A percentile compares a stretch with the other conserved stretches of the same genome.
phyloP scores from a whole-genome alignment of 176 grass and related monocot genomes.

The Urochloa ruziziensis region DNA sequence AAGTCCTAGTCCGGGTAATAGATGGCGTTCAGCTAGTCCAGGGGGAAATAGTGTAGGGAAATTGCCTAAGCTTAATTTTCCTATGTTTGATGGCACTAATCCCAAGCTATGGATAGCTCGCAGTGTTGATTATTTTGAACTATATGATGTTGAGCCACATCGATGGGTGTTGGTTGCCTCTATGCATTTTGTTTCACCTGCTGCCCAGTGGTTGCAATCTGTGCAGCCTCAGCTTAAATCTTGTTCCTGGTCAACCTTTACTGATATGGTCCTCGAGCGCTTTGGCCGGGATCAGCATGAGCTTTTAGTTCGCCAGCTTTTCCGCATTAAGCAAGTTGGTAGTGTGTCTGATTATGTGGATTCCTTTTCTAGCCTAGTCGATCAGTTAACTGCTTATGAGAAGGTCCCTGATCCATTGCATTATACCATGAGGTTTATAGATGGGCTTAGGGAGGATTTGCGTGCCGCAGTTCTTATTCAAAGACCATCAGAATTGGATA shows the following conservation, averaged over 20 bases:
- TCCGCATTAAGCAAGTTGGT: background rate
- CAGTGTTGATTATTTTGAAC: background rate
- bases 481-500: too few relatives aligned
- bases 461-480: too few relatives aligned
- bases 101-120: background rate
- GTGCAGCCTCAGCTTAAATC: rapidly evolving
- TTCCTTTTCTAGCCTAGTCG: background rate
- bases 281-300: background rate
- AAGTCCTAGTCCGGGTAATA: too few relatives aligned
- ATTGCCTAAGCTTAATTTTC: too few relatives aligned
- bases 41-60: too few relatives aligned
- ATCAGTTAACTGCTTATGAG: background rate
- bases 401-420: too few relatives aligned
- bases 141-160: background rate
- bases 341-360: background rate
- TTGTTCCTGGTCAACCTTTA: rapidly evolving
- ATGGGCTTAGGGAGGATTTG: too few relatives aligned
- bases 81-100: background rate
- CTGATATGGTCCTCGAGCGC: rapidly evolving
- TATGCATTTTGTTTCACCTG: background rate
- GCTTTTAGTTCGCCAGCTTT: background rate
- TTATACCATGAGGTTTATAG: too few relatives aligned
- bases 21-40: too few relatives aligned
- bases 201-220: background rate
- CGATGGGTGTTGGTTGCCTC: background rate